Base-by-base conservation (phyloP, 768 basidiomycete species). In the Artomyces pyxidatus region DNA sequence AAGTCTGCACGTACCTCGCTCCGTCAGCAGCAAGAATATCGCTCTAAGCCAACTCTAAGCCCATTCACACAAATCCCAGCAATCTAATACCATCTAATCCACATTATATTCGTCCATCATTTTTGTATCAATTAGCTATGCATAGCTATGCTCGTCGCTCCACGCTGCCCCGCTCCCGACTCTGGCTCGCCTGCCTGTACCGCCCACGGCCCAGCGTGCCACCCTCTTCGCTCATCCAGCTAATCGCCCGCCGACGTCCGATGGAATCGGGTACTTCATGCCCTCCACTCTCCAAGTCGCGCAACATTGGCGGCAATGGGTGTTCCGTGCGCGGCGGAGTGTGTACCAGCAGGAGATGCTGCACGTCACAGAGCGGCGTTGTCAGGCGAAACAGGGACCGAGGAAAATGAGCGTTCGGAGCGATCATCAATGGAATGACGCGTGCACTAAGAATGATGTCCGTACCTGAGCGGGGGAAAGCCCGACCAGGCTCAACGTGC, bases 401-500 rank as follows among this genome's bases (percentile, higher is more conserved):
- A n/a, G 17, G 39, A n/a, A 32, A 54, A 19, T n/a, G n/a, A n/a
- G n/a, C n/a, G n/a, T 21, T 14, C 14, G 27, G 39, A 47, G 12
- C 53, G 17, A 8, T 35, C 17, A 12, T 3, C 32, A 17, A 7
- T 17, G 32, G 14, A 35, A 14, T 14, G 17, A 35, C 32, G 5
- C 32, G 32, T n/a, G n/a, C n/a, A n/a, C n/a, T n/a, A n/a, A n/a
- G n/a, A n/a, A 35, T 17, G 7, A 8, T 17, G 32, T 35, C 14
- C 68, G 47, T 60, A 82, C 82, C 71, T 88, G 83, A 27, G 84
- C 83, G 10, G 86, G 83, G 27, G 87, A 87, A 51, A 88, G 72
- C 4, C 80, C 83, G 58, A 86, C 74, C 47, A 87, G 63, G 57
- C 77, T 76, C 45, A 86, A 61, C 40, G 73, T 64, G 63, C 80